These are phyloP conservation scores for carrot (Daucus carota) DNA, from an alignment of 129 eudicot species.

Conservation along the genomic window DH1_v3.0 NC_030383.2:43088501-43089000, in stretches of 20 bases:
- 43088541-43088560: not conserved
- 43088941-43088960: not conserved
- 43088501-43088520: not conserved
- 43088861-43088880: not conserved
- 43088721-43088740: not conserved
- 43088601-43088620: not conserved
- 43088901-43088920: not conserved
- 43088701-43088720: not conserved
- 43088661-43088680: not conserved
- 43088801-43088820: not conserved
- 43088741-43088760: not conserved
- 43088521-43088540: not conserved
- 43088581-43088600: not conserved
- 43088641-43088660: not conserved
- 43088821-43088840: not conserved
- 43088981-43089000: conserved; percentile 59
- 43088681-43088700: not conserved
- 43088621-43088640: not conserved
- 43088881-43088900: not conserved
- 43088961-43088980: conserved; percentile 30
- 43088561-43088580: not conserved
- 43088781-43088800: not conserved
- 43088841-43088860: not conserved
- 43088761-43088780: not conserved
- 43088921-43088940: not conserved